Evolutionary conservation across 805 yeast species (phyloP), one percentile per base, ranked within the genome.

Genomic region (Suhomyces pyralidae): DNA sequence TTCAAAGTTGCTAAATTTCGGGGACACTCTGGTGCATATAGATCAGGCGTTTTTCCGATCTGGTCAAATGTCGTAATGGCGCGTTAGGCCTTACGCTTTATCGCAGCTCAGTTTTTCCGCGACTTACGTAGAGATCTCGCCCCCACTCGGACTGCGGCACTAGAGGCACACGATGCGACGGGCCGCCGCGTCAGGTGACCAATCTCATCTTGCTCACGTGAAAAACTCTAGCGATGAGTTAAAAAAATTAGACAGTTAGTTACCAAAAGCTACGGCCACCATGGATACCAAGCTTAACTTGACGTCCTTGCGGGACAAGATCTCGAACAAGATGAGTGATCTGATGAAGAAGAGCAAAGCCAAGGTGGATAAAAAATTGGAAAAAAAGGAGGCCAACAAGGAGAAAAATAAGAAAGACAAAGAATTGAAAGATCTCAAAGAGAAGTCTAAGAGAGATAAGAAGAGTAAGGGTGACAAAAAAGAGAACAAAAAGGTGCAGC

Each of bases 231-330:
- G 45, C 25, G 50, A 47, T 47, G 50, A 47, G 50, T 38, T 38
- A 38, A 38, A 38, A 38, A 38, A 38, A 17, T 10, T 19, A 10
- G 7, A 8, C 20, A 17, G 12, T 38, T 19, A 15, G 36, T n/a
- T 32, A 17, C n/a, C 19, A 38, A 38, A 19, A 38, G 20, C 24
- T 17, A 38, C 32, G 42, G 42, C 42, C 42, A 38, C 40, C 30
- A 80, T 80, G 84, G 81, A 76, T 51, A 62, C 76, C 8, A 73
- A 69, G 54, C 66, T 81, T 58, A 79, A 75, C 65, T 66, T 81
- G 56, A 67, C 85, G 46, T 81, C 88, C 24, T 73, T 87, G 65
- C 86, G 79, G 67, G 89, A 82, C 57, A 86, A 81, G 66, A 83
- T 87, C 42, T 55, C 59, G 19, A 48, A 51, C 38, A 58, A 58